phyloP scores from a whole-genome alignment of 495 filamentous ascomycete species.

The Alectoria sarmentosa region DNA sequence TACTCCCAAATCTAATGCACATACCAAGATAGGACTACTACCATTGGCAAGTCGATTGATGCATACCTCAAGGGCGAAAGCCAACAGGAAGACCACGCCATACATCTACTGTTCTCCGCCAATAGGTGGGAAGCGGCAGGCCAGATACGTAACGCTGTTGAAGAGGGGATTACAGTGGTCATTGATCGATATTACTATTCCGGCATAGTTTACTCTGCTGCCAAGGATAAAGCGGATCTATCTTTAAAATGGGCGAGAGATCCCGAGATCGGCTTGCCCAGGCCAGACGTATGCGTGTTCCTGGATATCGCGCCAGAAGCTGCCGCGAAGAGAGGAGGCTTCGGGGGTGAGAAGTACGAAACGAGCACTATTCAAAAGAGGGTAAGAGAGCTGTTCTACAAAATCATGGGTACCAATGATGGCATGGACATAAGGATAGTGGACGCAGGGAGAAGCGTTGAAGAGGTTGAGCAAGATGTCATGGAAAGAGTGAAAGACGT shows the following conservation, averaged over 20 bases:
- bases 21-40: conserved; percentile 67
- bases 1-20: background rate
- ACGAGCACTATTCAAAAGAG: conserved; percentile 71
- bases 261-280: conserved; percentile 81
- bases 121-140: conserved; percentile 88
- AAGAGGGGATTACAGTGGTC: conserved; percentile 63
- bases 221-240: conserved; percentile 67
- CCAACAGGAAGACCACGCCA: conserved; percentile 81
- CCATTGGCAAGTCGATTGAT: conserved; percentile 87
- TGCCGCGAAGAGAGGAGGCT: conserved; percentile 71
- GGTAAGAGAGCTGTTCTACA: conserved; percentile 65
- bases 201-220: conserved; percentile 91
- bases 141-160: conserved; percentile 54
- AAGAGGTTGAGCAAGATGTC: conserved; percentile 54
- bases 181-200: conserved; percentile 93
- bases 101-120: conserved; percentile 91
- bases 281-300: conserved; percentile 83
- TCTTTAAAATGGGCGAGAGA: conserved; percentile 69
- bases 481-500: conserved; percentile 46
- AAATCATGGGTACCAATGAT: conserved; percentile 34
- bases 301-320: conserved; percentile 68
- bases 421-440: conserved; percentile 37
- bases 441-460: conserved; percentile 47
- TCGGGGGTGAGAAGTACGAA: conserved; percentile 85
- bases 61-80: conserved; percentile 68